phyloP scores from a whole-genome alignment of 2,329 filamentous ascomycete genomes.

The Penicillium griseofulvum region DNA sequence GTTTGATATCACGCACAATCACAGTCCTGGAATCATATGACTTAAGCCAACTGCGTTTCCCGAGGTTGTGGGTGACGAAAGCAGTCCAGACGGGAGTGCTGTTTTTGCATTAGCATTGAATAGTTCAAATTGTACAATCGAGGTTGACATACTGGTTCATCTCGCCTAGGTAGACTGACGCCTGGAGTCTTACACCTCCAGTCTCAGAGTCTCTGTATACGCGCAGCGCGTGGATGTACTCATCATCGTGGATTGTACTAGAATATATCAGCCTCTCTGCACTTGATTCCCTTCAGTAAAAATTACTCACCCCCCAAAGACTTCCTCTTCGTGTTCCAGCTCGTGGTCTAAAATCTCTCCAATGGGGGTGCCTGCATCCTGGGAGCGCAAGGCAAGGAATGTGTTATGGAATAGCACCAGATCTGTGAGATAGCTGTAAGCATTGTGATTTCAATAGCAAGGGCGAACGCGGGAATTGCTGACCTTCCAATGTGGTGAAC shows the following conservation, averaged over 20 bases:
- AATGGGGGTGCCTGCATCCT: slow-evolving; percentile 48
- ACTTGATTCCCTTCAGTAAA: background rate
- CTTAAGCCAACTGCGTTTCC: slow-evolving; percentile 50
- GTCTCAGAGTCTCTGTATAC: slow-evolving; percentile 53
- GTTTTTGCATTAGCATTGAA: background rate
- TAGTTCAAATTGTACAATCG: background rate
- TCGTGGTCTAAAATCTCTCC: slow-evolving; percentile 49
- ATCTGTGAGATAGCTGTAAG: slow-evolving; percentile 32
- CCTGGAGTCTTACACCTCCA: slow-evolving; percentile 55
- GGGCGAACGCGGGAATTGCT: slow-evolving; percentile 6
- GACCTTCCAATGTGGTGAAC: slow-evolving; percentile 56
- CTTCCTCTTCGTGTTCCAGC: slow-evolving; percentile 47
- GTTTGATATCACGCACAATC: slow-evolving; percentile 51
- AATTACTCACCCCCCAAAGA: slow-evolving; percentile 50
- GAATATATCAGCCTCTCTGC: slow-evolving; percentile 13
- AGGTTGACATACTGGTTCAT: slow-evolving; percentile 44
- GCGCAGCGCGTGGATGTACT: slow-evolving; percentile 54
- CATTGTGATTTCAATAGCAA: background rate
- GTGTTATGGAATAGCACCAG: slow-evolving; percentile 59
- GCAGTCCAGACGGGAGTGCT: slow-evolving; percentile 62
- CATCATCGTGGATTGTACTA: slow-evolving; percentile 53
- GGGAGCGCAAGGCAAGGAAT: slow-evolving; percentile 57
- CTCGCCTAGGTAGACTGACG: slow-evolving; percentile 53
- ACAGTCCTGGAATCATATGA: slow-evolving; percentile 44
- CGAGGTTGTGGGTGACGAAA: slow-evolving; percentile 52